These are phyloP conservation scores for Amaranthus tricolor DNA, from an alignment of 179 eudicot genomes.

Conservation along the genomic window DNA sequence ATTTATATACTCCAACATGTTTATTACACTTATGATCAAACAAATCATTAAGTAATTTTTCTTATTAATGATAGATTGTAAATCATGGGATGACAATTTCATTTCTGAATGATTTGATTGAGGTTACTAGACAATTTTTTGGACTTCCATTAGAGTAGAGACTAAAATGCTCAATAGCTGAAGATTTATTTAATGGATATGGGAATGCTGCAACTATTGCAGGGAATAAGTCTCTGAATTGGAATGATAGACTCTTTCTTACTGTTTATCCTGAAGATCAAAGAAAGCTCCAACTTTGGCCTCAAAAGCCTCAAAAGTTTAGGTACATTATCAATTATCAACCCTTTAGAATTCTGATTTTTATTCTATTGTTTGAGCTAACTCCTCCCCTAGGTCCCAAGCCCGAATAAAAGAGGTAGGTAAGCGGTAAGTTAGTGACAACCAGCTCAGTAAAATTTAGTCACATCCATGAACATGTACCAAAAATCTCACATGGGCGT, in stretches of 20 bases:
- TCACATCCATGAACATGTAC: too few relatives aligned
- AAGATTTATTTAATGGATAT: conserved; percentile 35
- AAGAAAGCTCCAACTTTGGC: conserved; percentile 33
- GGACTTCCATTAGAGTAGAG: conserved; percentile 33
- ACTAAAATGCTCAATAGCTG: conserved; percentile 24
- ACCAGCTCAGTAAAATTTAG: too few relatives aligned
- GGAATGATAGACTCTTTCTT: conserved; percentile 41
- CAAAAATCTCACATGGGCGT: not conserved
- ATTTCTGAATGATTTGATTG: conserved; percentile 30
- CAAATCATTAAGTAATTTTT: not conserved
- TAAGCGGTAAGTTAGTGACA: too few relatives aligned
- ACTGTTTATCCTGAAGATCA: conserved; percentile 27
- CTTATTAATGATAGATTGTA: conserved; percentile 18
- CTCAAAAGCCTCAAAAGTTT: conserved; percentile 21
- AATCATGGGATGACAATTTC: conserved; percentile 33
- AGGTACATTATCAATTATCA: conserved; percentile 19
- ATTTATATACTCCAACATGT: too few relatives aligned
- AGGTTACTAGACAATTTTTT: conserved; percentile 29
- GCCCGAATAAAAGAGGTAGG: too few relatives aligned
- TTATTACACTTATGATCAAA: too few relatives aligned
- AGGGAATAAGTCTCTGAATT: conserved; percentile 26
- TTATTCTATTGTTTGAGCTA: too few relatives aligned
- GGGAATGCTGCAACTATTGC: conserved; percentile 21
- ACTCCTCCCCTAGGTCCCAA: too few relatives aligned
- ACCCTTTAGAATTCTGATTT: too few relatives aligned